phyloP scores from a whole-genome alignment of 306 rosid species.

The Benincasa hispida region DNA sequence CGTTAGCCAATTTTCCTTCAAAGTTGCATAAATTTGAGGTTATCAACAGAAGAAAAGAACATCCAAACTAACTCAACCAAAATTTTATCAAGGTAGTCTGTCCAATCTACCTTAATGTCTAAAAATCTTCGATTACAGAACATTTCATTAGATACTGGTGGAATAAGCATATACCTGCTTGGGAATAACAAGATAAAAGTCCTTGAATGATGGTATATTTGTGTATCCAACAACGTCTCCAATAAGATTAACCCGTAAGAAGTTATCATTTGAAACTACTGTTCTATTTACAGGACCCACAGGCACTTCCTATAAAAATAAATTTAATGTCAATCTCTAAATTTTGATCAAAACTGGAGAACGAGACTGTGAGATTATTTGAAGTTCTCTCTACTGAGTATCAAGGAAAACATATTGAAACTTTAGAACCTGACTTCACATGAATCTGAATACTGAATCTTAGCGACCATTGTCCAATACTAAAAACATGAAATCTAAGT shows the following conservation, averaged over 20 bases:
- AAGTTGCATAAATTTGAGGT: slow-evolving; percentile 10
- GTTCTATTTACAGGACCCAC: slow-evolving; percentile 84
- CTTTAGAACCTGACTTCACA: slow-evolving; percentile 69
- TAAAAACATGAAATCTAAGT: slow-evolving; percentile 84
- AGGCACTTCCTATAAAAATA: slow-evolving; percentile 43
- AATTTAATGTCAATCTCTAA: background rate
- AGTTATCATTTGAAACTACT: slow-evolving; percentile 47
- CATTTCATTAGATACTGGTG: background rate
- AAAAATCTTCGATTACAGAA: background rate
- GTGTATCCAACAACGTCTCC: slow-evolving; percentile 89
- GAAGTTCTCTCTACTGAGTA: too few species aligned
- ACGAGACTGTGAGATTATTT: background rate
- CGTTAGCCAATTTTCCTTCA: slow-evolving; percentile 63
- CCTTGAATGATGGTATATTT: slow-evolving; percentile 73
- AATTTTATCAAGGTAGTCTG: background rate
- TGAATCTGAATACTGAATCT: slow-evolving; percentile 74
- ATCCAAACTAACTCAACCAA: background rate
- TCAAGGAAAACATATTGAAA: slow-evolving; percentile 48
- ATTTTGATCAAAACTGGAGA: background rate
- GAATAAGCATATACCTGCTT: slow-evolving; percentile 44
- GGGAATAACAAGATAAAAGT: slow-evolving; percentile 78
- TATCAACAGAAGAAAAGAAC: background rate
- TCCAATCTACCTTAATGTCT: background rate
- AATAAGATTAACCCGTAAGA: slow-evolving; percentile 65
- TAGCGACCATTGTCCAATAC: slow-evolving; percentile 60